Conservation (phyloP, 257 asterid genomes). For the Cordia subcordata region DNA sequence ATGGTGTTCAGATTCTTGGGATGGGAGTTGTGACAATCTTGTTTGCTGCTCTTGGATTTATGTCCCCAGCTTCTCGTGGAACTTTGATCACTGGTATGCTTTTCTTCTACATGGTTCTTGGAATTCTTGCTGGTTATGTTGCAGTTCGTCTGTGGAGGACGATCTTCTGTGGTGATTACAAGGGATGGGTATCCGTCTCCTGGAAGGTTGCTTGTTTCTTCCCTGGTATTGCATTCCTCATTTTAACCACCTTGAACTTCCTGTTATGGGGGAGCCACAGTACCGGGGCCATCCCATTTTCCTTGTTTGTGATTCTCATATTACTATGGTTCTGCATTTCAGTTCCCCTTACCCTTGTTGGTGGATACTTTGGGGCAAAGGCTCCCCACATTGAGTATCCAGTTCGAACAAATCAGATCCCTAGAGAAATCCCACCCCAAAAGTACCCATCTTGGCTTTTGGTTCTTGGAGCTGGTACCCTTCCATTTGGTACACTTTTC, state of each 20-base stretch:
- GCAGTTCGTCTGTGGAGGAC: constrained; percentile 88
- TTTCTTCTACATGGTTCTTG: constrained; percentile 78
- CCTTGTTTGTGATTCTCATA: constrained; percentile 58
- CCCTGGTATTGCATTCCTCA: constrained; percentile 70
- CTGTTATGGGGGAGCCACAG: constrained; percentile 84
- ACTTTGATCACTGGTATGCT: constrained; percentile 78
- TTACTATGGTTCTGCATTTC: constrained; percentile 86
- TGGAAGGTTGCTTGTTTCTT: constrained; percentile 84
- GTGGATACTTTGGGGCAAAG: constrained; percentile 73
- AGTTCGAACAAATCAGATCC: constrained; percentile 75
- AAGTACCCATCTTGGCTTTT: constrained; percentile 83
- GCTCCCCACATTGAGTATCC: constrained; percentile 84
- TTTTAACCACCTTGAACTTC: constrained; percentile 67
- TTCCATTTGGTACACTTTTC: constrained; percentile 95
- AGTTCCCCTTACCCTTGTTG: constrained; percentile 75
- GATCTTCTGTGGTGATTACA: constrained; percentile 50
- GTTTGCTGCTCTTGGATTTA: constrained; percentile 88
- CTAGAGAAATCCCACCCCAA: constrained; percentile 83
- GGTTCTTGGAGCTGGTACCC: constrained; percentile 89
- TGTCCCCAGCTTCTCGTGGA: constrained; percentile 95
- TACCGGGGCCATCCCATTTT: constrained; percentile 87
- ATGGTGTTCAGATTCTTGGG: constrained; percentile 84
- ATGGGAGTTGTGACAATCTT: constrained; percentile 80
- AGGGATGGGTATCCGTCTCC: constrained; percentile 80
- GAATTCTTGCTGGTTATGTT: constrained; percentile 77